Base-by-base conservation (phyloP, 345 rosid species). In the Heritiera fomes region DNA sequence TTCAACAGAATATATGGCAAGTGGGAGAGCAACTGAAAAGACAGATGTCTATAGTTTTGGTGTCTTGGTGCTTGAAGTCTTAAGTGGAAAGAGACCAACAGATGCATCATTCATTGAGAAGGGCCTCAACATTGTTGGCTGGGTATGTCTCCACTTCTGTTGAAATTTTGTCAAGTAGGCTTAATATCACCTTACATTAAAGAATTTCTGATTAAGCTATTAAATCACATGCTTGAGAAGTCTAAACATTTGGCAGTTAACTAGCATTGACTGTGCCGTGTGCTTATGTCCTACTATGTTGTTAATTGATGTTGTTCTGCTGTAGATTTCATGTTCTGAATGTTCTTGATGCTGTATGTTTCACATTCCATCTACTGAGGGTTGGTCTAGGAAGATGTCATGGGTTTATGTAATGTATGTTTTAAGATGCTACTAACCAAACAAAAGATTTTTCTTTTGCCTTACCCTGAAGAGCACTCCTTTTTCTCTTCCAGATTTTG, bases 11-110 rank as follows among this genome's bases (percentile, higher is more conserved):
- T 96, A 96, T 71, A 94, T 96, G 99, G 97, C 87, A 82, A 96
- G 98, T 75, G 98, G 99, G 75, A 91, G 99, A 85, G 98, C 99
- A 79, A 96, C 99, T 17, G 98, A 96, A 82, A 96, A 96, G 89
- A 94, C 94, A 3, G 99, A 96, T 82, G 98, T 94, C 38, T 94
- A 94, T 79, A 96, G 99, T 82, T 96, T 96, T 66, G 99, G 98
- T 60, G 98, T 92, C 75, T 79, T 96, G 74, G 91, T 92, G 86
- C 99, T 96, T 53, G 99, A 96, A 88, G 86, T 96, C 28, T 81
- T 96, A 83, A 94, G 99, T 78, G 97, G 98, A 78, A 96, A 94
- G 87, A 90, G 97, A 75, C 99, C 99, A 3, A 92, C 98, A 20
- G 99, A 96, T 87, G 97, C 99, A 69, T 87, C 95, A 8, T 94